Evolutionary conservation across 2,329 filamentous ascomycete genomes (phyloP), one percentile per base, ranked within the genome.

Genomic region (Exophiala bonariae): DNA sequence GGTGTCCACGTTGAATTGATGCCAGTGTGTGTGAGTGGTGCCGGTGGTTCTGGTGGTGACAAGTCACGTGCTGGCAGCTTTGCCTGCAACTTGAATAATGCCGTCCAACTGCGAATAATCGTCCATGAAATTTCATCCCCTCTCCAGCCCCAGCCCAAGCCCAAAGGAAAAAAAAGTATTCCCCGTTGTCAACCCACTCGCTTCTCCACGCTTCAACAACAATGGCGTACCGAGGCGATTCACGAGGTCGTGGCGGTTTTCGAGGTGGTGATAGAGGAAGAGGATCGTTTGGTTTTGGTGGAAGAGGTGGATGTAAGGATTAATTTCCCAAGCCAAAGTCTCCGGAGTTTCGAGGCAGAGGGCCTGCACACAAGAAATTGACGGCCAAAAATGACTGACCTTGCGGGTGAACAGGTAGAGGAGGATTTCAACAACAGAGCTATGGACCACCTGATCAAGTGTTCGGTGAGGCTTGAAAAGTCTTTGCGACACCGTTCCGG

Each of bases 161-260:
- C n/a, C n/a, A n/a, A n/a, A n/a, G n/a, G n/a, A n/a, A n/a, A 35
- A 34, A 50, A 19, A 23, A 26, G 23, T 38, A 36, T 33, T 35
- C 35, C 34, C 36, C 32, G 16, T n/a, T n/a, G n/a, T n/a, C 30
- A 33, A 37, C 31, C 30, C 51, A 54, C 34, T 40, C 41, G 36
- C n/a, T 45, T 22, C 36, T 39, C 20, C 41, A 44, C 41, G 36
- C 28, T 30, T 37, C 52, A 39, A 45, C 50, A 49, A 77, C 61
- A 56, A 85, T 85, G 83, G 81, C 83, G 66, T 86, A 83, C 68
- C 78, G 82, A 67, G 77, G 77, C 63, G 76, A 78, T 54, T 68
- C 72, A 51, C 73, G 80, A 61, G 73, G 75, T 54, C 66, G 67
- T 58, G 67, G 69, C 58, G 74, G 76, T 55, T 73, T 71, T 54